phyloP scores from a whole-genome alignment of 2,329 filamentous ascomycete genomes.

The Curvularia verruculosa region DNA sequence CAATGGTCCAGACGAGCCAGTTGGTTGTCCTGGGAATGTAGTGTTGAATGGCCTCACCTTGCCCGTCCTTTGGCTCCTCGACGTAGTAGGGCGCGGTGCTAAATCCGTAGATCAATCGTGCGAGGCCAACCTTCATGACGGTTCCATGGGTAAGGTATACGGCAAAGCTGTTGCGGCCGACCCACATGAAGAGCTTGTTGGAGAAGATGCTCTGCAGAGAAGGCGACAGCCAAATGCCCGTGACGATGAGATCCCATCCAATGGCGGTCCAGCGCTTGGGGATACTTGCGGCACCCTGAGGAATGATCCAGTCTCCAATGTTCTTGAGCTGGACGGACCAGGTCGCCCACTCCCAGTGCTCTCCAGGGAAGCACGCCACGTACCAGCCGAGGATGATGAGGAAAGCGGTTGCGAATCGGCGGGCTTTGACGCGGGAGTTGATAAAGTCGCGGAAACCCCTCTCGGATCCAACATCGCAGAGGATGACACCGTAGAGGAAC shows the following conservation, averaged over 20 bases:
- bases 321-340: slow-evolving; percentile 57
- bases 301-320: slow-evolving; percentile 54
- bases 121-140: slow-evolving; percentile 58
- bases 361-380: slow-evolving; percentile 58
- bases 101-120: slow-evolving; percentile 61
- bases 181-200: slow-evolving; percentile 59
- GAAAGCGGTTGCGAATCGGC: slow-evolving; percentile 48
- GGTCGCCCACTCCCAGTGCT: slow-evolving; percentile 56
- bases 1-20: slow-evolving; percentile 48
- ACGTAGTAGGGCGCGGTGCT: slow-evolving; percentile 52
- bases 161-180: slow-evolving; percentile 62
- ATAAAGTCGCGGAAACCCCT: slow-evolving; percentile 55
- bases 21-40: slow-evolving; percentile 52
- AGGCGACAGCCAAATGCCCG: slow-evolving; percentile 60
- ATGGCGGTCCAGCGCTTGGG: slow-evolving; percentile 54
- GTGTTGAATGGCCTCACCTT: slow-evolving; percentile 48
- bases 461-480: slow-evolving; percentile 59
- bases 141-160: slow-evolving; percentile 63
- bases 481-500: slow-evolving; percentile 59
- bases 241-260: slow-evolving; percentile 56
- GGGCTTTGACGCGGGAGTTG: slow-evolving; percentile 43
- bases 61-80: slow-evolving; percentile 48
- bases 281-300: slow-evolving; percentile 54
- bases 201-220: slow-evolving; percentile 57
- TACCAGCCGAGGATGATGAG: slow-evolving; percentile 55